Percentiles rank a stretch among this genome's conserved stretches.
Conservation (phyloP, 768 basidiomycete species). For the Psilocybe cyanescens region DNA sequence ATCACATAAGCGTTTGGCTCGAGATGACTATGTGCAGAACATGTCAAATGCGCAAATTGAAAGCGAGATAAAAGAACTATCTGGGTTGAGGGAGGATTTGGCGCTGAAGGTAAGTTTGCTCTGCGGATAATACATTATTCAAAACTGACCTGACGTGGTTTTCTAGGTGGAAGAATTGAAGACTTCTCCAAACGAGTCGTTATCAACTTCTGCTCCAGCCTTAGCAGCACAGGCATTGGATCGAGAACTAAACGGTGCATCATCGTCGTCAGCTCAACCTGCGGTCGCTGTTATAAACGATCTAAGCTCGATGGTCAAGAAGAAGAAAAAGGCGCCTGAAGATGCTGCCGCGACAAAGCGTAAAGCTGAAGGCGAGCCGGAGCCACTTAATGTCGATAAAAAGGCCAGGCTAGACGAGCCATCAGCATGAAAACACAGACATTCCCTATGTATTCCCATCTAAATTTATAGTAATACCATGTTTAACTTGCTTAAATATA, state of each 20-base stretch:
- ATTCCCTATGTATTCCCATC: constrained; percentile 11
- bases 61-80: constrained; percentile 78
- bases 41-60: constrained; percentile 79
- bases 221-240: constrained; percentile 74
- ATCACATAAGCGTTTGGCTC: constrained; percentile 42
- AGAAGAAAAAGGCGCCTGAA: constrained; percentile 69
- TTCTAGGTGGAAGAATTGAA: constrained; percentile 89
- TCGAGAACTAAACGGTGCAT: constrained; percentile 60
- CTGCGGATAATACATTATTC: neutral
- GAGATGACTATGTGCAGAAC: constrained; percentile 60
- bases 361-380: constrained; percentile 68
- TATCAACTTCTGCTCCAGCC: constrained; percentile 64
- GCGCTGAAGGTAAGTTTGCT: constrained; percentile 68
- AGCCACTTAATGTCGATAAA: constrained; percentile 56
- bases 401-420: constrained; percentile 61
- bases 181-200: constrained; percentile 67
- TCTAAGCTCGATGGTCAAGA: constrained; percentile 82
- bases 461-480: constrained; percentile 14
- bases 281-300: constrained; percentile 67
- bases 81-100: constrained; percentile 77
- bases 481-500: constrained; percentile 7
- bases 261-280: constrained; percentile 35
- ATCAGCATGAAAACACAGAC: constrained; percentile 22
- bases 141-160: neutral
- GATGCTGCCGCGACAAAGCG: constrained; percentile 51